Base-by-base conservation (phyloP, 169 alveolate genomes). In the Eimeria mitis region DNA sequence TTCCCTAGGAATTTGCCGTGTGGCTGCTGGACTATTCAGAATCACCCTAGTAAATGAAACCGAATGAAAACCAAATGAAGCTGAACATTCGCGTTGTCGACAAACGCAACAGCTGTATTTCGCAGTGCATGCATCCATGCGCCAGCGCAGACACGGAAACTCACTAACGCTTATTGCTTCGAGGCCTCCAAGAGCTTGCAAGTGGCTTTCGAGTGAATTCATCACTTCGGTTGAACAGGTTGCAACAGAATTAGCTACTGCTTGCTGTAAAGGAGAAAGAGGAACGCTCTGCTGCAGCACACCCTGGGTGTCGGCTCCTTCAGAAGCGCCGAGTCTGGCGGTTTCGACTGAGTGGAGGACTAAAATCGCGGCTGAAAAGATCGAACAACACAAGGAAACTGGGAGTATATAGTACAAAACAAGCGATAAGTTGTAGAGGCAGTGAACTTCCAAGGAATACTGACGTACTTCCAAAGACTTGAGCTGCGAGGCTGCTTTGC, bases 391-490 rank as follows among this genome's bases (percentile, higher is more conserved):
- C 52, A 47, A 19, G 28, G 7, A 47, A 87, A 5, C 49, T 11
- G 11, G 42, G 56, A 31, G 31, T 1, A 16, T 23, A 37, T 31
- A 14, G 61, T n/a, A 40, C 0, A 8, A 49, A 49, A 59, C 37
- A 47, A 25, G 28, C 28, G 8, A 49, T 8, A 25, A 49, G 11
- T 31, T n/a, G 65, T 76, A 8, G 40, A 13, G 16, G n/a, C 47
- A 47, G 47, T 47, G 83, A 40, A n/a, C 9, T n/a, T 9, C 23
- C 9, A 42, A 52, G 70, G 75, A 23, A 42, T 2, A 61, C 63
- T 11, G 79, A 87, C 92, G 61, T 44, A 87, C 92, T 87, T 63
- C 83, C 79, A 87, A 87, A 87, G 34, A 63, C 83, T 63, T 87
- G 68, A 49, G 92, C 78, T 16, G 81, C 59, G 21, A 87, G 81